Percentiles rank a stretch among this genome's conserved stretches.
These are phyloP conservation scores for Wickerhamomyces sp. DNA, from an alignment of 1,139 yeast genomes.

Conservation along the genomic window DNA sequence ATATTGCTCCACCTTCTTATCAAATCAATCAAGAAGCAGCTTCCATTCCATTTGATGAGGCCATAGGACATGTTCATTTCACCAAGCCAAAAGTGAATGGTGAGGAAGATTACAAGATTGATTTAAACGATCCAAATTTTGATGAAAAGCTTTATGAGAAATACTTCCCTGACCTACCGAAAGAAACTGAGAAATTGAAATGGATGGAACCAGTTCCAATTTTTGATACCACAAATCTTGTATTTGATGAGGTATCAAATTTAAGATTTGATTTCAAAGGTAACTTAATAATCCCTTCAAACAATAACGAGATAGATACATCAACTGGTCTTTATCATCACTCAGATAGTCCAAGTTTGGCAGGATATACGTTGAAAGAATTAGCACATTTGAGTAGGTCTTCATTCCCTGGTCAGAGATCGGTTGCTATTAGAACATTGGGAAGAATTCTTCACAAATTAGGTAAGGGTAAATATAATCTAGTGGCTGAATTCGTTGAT, in stretches of 20 bases:
- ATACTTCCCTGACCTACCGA: slow-evolving; percentile 85
- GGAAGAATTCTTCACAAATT: slow-evolving; percentile 84
- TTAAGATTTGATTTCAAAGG: slow-evolving; percentile 89
- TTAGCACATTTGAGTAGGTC: slow-evolving; percentile 77
- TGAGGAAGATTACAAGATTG: slow-evolving; percentile 36
- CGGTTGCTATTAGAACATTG: slow-evolving; percentile 78
- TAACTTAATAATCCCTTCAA: slow-evolving; percentile 53
- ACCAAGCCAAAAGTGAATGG: slow-evolving; percentile 41
- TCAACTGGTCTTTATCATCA: slow-evolving; percentile 86
- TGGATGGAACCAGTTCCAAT: slow-evolving; percentile 81
- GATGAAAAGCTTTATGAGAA: slow-evolving; percentile 74
- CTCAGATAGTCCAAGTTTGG: slow-evolving; percentile 79
- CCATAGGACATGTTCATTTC: slow-evolving; percentile 53
- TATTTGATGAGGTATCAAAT: slow-evolving; percentile 60
- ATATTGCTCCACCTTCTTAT: slow-evolving; percentile 39
- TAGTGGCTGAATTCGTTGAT: slow-evolving; percentile 39
- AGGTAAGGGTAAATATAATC: slow-evolving; percentile 52
- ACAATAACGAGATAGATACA: slow-evolving; percentile 41
- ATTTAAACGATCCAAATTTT: slow-evolving; percentile 71
- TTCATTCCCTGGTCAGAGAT: slow-evolving; percentile 76
- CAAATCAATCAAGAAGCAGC: slow-evolving; percentile 37
- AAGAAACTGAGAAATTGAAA: slow-evolving; percentile 72
- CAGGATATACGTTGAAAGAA: slow-evolving; percentile 88
- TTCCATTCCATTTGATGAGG: slow-evolving; percentile 38
- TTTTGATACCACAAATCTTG: slow-evolving; percentile 29